Conservation (phyloP, 345 rosid genomes). For the Laguncularia racemosa region DNA sequence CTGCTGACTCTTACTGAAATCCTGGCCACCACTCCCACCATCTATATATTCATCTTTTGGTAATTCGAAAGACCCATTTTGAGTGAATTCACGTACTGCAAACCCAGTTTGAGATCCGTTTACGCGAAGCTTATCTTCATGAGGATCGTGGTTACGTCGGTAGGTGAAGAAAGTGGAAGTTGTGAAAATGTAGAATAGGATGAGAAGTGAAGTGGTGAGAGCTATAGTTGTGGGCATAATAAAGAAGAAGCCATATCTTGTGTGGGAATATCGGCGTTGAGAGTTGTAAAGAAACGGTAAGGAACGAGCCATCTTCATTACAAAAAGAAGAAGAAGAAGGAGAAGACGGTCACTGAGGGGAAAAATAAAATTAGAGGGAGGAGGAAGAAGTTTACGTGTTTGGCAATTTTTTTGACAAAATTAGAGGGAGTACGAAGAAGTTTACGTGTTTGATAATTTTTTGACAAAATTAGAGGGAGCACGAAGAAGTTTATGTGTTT, state of each 20-base stretch:
- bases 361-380: background rate
- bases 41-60: background rate
- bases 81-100: background rate
- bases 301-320: conserved; percentile 30
- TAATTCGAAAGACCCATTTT: conserved; percentile 1
- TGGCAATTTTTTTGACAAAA: background rate
- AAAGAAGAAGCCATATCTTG: conserved; percentile 24
- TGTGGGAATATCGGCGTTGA: conserved; percentile 21
- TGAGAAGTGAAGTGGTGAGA: conserved; percentile 33
- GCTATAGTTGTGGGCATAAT: conserved; percentile 42
- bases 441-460: too few species aligned
- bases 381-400: too few species aligned
- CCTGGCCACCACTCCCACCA: background rate
- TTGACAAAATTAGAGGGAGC: background rate
- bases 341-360: background rate
- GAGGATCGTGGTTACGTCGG: conserved; percentile 9
- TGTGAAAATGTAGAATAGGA: conserved; percentile 39
- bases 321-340: too few species aligned
- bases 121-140: conserved; percentile 7
- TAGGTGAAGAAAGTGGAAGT: conserved; percentile 35
- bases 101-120: conserved; percentile 4
- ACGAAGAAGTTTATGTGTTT: too few species aligned
- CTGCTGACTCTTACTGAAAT: background rate
- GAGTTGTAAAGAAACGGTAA: conserved; percentile 17
- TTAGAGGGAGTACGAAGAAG: too few species aligned